Evolutionary conservation across 1,284 basidiomycete genomes (phyloP).

Genomic region (Trichosporon faecale): DNA sequence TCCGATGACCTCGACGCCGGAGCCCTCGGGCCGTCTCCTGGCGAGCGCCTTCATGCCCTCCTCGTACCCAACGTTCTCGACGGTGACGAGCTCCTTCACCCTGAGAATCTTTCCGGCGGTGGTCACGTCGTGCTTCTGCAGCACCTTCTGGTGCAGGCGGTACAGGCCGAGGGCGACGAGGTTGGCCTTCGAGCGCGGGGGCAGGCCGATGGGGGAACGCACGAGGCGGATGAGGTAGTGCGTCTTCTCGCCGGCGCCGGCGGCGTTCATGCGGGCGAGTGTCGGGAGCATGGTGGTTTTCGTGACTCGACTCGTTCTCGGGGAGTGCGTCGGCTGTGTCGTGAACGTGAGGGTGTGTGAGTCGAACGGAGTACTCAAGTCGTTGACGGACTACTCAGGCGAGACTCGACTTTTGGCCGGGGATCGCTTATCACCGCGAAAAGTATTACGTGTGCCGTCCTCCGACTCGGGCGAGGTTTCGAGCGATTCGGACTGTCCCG

Average conservation of each 20-base stretch:
- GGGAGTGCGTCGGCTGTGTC: neutral
- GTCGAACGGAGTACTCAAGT: neutral
- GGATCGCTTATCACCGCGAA: neutral
- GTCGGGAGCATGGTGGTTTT: conserved; percentile 20
- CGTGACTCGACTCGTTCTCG: neutral
- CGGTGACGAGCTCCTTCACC: conserved; percentile 57
- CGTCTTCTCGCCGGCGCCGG: conserved; percentile 17
- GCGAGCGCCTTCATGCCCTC: conserved; percentile 29
- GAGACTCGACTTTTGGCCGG: conserved; percentile 5
- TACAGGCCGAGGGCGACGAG: conserved; percentile 53
- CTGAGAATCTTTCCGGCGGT: conserved; percentile 55
- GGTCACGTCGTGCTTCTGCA: conserved; percentile 49
- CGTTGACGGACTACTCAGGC: neutral
- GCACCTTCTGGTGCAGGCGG: conserved; percentile 53
- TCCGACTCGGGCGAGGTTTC: neutral
- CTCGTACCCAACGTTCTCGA: conserved; percentile 53
- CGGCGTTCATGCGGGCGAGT: conserved; percentile 14
- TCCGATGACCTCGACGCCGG: conserved; percentile 39
- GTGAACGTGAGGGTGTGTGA: neutral
- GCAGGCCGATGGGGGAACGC: conserved; percentile 56
- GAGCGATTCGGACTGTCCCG: neutral
- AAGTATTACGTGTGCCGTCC: conserved; percentile 12
- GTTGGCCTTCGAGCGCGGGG: conserved; percentile 47
- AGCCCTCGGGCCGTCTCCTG: conserved; percentile 41
- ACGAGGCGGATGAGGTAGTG: conserved; percentile 56